Percentiles rank a stretch among this genome's conserved stretches.
Evolutionary conservation across 805 yeast species (phyloP).

Genomic region (Yarrowia yakushimensis): DNA sequence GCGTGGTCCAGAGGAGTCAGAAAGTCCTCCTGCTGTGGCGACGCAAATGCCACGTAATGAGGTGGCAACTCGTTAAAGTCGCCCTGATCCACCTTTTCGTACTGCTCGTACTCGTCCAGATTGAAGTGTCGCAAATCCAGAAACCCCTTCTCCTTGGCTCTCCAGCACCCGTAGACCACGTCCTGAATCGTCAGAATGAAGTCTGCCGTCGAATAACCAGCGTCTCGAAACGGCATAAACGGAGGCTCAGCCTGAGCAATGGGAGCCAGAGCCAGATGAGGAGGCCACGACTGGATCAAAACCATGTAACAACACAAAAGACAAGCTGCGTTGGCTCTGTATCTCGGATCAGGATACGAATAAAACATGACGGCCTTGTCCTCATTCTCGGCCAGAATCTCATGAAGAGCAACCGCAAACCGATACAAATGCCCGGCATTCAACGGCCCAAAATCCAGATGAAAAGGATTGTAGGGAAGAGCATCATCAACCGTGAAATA

Average conservation of each 20-base stretch:
- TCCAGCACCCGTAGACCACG: constrained; percentile 93
- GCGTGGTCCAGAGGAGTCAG: constrained; percentile 34
- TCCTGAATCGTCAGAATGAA: constrained; percentile 92
- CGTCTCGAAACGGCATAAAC: constrained; percentile 92
- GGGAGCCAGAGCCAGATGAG: constrained; percentile 95
- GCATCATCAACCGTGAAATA: constrained; percentile 91
- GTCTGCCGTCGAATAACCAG: constrained; percentile 95
- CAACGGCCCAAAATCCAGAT: constrained; percentile 93
- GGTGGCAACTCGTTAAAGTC: constrained; percentile 90
- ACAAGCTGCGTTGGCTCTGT: constrained; percentile 92
- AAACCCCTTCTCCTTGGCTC: constrained; percentile 90
- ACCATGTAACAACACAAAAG: constrained; percentile 91
- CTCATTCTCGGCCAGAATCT: constrained; percentile 77
- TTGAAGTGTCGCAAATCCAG: constrained; percentile 82
- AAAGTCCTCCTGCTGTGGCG: constrained; percentile 59
- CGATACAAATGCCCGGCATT: constrained; percentile 91
- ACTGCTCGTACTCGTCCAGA: constrained; percentile 89
- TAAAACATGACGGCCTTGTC: constrained; percentile 89
- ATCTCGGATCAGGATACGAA: constrained; percentile 74
- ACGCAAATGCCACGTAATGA: constrained; percentile 95
- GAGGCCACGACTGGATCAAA: constrained; percentile 94
- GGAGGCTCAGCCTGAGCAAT: constrained; percentile 90
- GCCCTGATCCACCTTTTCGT: constrained; percentile 95
- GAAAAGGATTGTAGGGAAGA: constrained; percentile 90
- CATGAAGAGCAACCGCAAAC: constrained; percentile 92